Conservation (phyloP, 768 basidiomycete genomes). For the Trametes maxima region DNA sequence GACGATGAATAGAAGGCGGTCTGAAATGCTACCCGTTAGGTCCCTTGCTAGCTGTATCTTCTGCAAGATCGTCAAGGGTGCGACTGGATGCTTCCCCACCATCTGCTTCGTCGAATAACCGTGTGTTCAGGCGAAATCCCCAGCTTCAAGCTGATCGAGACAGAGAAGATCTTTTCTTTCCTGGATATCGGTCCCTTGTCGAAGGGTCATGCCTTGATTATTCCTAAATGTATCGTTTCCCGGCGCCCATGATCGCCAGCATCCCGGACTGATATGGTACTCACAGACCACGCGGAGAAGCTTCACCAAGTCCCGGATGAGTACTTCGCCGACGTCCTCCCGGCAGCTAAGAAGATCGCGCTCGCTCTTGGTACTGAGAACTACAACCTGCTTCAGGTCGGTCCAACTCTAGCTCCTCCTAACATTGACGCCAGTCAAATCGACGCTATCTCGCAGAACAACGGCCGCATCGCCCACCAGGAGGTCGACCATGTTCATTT, state of each 20-base stretch:
- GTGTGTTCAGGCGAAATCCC: slow-evolving; percentile 79
- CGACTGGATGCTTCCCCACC: neutral
- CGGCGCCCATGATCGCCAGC: neutral
- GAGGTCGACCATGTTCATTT: slow-evolving; percentile 87
- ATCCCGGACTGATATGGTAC: neutral
- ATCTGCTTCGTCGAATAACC: neutral
- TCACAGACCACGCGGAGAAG: slow-evolving; percentile 80
- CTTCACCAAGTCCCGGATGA: slow-evolving; percentile 88
- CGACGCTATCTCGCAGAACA: slow-evolving; percentile 50
- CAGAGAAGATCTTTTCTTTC: slow-evolving; percentile 78
- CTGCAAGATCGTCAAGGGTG: slow-evolving; percentile 94
- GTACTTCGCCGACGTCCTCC: slow-evolving; percentile 73
- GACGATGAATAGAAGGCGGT: neutral
- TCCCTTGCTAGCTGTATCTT: slow-evolving; percentile 74
- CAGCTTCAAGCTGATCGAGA: slow-evolving; percentile 82
- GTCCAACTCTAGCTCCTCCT: neutral
- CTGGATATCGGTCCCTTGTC: slow-evolving; percentile 91
- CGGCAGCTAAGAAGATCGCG: slow-evolving; percentile 87
- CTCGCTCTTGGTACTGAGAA: slow-evolving; percentile 70
- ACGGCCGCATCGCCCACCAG: slow-evolving; percentile 59
- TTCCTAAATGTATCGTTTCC: slow-evolving; percentile 78
- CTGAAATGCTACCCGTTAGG: slow-evolving; percentile 7
- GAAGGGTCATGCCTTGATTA: slow-evolving; percentile 88
- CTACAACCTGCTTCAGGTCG: slow-evolving; percentile 83
- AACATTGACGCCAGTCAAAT: neutral